Evolutionary conservation across 495 filamentous ascomycete species (phyloP), one percentile per base, ranked within the genome.

Genomic region (Aspergillus sclerotioniger): DNA sequence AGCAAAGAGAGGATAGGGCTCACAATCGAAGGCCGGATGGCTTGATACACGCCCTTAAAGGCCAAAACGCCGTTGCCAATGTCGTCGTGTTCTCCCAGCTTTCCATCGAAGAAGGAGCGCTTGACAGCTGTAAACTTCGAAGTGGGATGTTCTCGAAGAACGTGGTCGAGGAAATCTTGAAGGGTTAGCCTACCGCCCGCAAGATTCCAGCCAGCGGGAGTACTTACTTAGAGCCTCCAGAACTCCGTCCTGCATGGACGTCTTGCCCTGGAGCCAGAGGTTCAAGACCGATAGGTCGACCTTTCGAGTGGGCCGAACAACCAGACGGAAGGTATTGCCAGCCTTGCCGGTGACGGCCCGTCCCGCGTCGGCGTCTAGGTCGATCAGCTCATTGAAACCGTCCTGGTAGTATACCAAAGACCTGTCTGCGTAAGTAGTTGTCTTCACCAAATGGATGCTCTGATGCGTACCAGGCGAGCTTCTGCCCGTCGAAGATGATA

Each of bases 131-230:
- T 79, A 64, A 86, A 86, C 7, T 76, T 70, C 58, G 81, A 75
- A 0, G 84, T 84, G 0, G 94, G 91, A 2, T 67, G 72, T 71
- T 96, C 86, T 12, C 93, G 90, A 37, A 98, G 71, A 17, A 90
- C 74, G 67, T 98, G 94, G 59, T 98, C 93, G 3, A 98, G 75
- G 71, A 96, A 95, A 68, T 88, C 82, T 78, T 33, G 51, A 19
- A 54, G 20, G 49, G 49, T 76, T 54, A 75, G 62, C 54, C 19
- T 47, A 45, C 6, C 16, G 35, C 19, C 48, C 9, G 8, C 10
- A 33, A 35, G 6, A 58, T 13, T 25, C 41, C 1, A 9, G 5
- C 13, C 33, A 28, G 35, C 13, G 15, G 19, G 20, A 39, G 7
- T 20, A 73, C 76, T 72, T 75, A 87, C 83, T 96, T 60, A 97